Base-by-base conservation (phyloP, 1,284 basidiomycete species). In the Phellinidium pouzarii region DNA sequence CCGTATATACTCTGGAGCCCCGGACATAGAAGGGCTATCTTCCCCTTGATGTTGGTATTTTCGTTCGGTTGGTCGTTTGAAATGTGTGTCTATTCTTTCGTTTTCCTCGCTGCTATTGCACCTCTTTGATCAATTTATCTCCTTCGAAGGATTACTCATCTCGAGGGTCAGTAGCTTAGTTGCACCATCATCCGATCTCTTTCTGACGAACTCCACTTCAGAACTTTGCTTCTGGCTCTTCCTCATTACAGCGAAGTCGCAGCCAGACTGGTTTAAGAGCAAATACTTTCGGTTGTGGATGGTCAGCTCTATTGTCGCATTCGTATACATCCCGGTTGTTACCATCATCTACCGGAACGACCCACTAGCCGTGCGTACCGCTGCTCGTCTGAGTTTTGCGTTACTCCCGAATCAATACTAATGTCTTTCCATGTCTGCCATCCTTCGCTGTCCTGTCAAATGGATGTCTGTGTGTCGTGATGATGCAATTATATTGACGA, bases 181-280 rank as follows among this genome's bases (percentile, higher is more conserved):
- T n/a, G n/a, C n/a, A n/a, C n/a, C n/a, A n/a, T n/a, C n/a, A n/a
- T n/a, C 41, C 12, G 23, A 34, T 34, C 12, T 38, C 50, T 31
- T 43, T 46, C 23, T n/a, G n/a, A n/a, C n/a, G n/a, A n/a, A 19
- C 8, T 34, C 20, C 19, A 12, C n/a, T 11, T n/a, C 27, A 85
- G 87, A 90, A 61, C 72, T 90, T 1, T 88, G 84, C 60, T 90
- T 90, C 64, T 90, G 87, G 86, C 68, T 87, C 14, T 90, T 87
- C 70, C 77, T 90, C 36, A 70, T 89, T 46, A 84, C 84, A 55
- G 71, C 83, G 1, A 71, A 75, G 9, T 73, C 80, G 0, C 65
- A 66, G 0, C 78, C 78, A 60, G 77, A 86, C 60, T 90, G 87
- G 87, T 89, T 90, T 69, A 68, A 69, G n/a, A 85, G 78, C 59